These are phyloP conservation scores for Styphnolobium japonicum DNA, from an alignment of 306 rosid species.

Conservation along the genomic window DNA sequence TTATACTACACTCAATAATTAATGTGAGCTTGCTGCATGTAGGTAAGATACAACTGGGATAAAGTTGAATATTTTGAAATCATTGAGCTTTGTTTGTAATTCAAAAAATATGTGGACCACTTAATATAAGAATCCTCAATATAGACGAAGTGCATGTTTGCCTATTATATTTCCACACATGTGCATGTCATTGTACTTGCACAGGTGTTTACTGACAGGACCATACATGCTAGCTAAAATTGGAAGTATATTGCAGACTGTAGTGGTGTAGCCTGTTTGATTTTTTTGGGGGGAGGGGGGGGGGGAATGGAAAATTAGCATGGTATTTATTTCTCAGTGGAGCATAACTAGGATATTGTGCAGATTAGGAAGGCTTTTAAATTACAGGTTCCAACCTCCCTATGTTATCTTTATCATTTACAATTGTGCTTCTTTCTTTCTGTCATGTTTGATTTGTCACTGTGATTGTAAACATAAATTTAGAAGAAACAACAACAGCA, in stretches of 20 bases:
- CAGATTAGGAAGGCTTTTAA: neutral
- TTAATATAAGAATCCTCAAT: neutral
- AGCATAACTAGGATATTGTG: neutral
- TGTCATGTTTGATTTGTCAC: neutral
- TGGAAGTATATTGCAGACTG: neutral
- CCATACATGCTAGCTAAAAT: neutral
- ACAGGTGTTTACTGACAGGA: neutral
- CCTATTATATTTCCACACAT: neutral
- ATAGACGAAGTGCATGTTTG: neutral
- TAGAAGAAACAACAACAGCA: neutral
- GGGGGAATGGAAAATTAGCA: neutral
- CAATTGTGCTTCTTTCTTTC: neutral
- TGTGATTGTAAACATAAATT: neutral
- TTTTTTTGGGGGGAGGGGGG: too few species aligned
- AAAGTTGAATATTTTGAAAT: neutral
- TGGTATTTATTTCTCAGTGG: neutral
- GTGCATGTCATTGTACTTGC: neutral
- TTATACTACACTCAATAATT: neutral
- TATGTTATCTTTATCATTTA: neutral
- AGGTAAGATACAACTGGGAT: conserved; percentile 12
- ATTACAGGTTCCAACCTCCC: neutral
- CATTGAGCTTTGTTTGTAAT: neutral
- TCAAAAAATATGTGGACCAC: neutral
- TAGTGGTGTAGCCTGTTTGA: neutral
- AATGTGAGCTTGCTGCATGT: neutral